Conservation (phyloP, 176 grass and related monocot species). For the Aegilops speltoides region DNA sequence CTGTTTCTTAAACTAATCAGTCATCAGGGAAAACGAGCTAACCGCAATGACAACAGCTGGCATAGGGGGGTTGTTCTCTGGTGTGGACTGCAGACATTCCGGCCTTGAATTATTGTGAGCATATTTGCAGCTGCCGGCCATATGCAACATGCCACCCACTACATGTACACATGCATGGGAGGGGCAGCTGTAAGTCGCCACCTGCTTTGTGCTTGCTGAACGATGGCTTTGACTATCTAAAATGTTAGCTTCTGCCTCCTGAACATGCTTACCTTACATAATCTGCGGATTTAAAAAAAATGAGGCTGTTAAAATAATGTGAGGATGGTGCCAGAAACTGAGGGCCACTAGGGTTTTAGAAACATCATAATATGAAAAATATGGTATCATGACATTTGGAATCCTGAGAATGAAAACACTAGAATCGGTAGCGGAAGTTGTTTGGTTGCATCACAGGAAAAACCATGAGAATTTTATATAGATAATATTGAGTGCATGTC, state of each 20-base stretch:
- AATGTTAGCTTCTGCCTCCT: background rate
- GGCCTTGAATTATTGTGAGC: background rate
- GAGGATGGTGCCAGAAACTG: background rate
- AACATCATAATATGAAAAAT: too few relatives aligned
- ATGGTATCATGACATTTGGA: too few relatives aligned
- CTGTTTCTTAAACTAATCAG: conserved; percentile 4
- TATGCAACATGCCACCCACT: background rate
- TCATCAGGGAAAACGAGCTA: background rate
- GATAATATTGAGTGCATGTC: too few relatives aligned
- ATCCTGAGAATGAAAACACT: too few relatives aligned
- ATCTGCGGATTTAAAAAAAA: background rate
- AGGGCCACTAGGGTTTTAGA: background rate
- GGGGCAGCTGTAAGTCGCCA: background rate
- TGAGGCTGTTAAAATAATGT: background rate
- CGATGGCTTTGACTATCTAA: background rate
- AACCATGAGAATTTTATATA: too few relatives aligned
- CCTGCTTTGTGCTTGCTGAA: background rate
- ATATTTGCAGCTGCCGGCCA: background rate
- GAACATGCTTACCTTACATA: background rate
- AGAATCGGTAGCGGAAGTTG: too few relatives aligned
- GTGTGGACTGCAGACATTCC: background rate
- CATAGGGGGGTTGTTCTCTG: background rate
- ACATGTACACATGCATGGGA: background rate
- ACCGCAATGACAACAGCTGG: background rate
- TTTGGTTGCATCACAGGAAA: too few relatives aligned